These are phyloP conservation scores for Candida neerlandica DNA, from an alignment of 1,139 yeast species.

Conservation along the genomic window DNA sequence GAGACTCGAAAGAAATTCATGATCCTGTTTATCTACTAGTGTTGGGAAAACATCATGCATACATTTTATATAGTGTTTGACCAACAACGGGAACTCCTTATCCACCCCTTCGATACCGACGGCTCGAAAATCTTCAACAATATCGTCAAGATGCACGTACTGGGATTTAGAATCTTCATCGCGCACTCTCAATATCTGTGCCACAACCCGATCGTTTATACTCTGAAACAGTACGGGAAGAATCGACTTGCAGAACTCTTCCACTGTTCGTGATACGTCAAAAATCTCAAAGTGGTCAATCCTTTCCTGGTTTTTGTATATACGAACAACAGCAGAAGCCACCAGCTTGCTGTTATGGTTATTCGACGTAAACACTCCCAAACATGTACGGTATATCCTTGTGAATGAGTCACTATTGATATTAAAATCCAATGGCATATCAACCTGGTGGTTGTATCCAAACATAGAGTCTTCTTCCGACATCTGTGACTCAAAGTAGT, in stretches of 20 bases:
- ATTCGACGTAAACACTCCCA: constrained; percentile 24
- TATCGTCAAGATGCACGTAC: background rate
- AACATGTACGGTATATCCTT: constrained; percentile 26
- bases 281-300: constrained; percentile 28
- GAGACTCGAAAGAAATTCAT: constrained; percentile 3
- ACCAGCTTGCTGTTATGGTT: constrained; percentile 15
- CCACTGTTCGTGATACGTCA: background rate
- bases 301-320: constrained; percentile 26
- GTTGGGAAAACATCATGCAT: constrained; percentile 6
- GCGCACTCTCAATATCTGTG: background rate
- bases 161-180: background rate
- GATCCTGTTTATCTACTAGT: constrained; percentile 4
- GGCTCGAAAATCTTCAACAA: constrained; percentile 16
- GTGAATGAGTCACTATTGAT: constrained; percentile 21
- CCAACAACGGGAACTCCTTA: constrained; percentile 5
- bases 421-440: constrained; percentile 17
- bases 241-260: background rate
- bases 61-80: constrained; percentile 5
- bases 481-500: constrained; percentile 25
- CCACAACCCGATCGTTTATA: background rate
- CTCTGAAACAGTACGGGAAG: constrained; percentile 3
- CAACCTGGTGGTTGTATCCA: constrained; percentile 19
- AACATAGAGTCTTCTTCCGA: constrained; percentile 23
- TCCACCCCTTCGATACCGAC: constrained; percentile 6
- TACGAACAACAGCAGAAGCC: constrained; percentile 24